Percentiles rank a stretch among this genome's conserved stretches.
phyloP scores from a whole-genome alignment of 768 basidiomycete species.

The Leucocoprinus leucothites region DNA sequence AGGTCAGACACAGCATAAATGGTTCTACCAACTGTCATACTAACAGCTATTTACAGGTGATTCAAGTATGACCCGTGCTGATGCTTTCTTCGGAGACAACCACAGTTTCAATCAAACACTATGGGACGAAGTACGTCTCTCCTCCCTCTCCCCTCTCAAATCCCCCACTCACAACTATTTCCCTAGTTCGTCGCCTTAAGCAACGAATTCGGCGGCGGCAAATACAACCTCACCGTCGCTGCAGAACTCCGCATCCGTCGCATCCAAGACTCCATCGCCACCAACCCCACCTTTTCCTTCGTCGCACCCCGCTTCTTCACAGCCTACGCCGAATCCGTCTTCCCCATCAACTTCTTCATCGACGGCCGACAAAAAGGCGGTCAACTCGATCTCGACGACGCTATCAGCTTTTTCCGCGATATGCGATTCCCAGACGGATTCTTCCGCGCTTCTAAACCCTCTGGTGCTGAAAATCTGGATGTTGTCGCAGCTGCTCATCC shows the following conservation, averaged over 20 bases:
- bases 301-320: slow-evolving; percentile 17
- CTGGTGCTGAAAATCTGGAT: slow-evolving; percentile 1
- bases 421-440: slow-evolving; percentile 15
- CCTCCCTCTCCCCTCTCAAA: background rate
- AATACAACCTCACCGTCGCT: slow-evolving; percentile 17
- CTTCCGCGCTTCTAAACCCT: slow-evolving; percentile 9
- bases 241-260: slow-evolving; percentile 15
- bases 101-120: slow-evolving; percentile 21
- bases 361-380: slow-evolving; percentile 15
- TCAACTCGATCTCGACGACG: slow-evolving; percentile 14
- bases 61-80: slow-evolving; percentile 15
- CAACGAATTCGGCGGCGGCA: slow-evolving; percentile 17
- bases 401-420: slow-evolving; percentile 17
- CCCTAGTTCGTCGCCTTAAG: slow-evolving; percentile 15
- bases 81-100: slow-evolving; percentile 19
- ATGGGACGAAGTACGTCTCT: slow-evolving; percentile 15
- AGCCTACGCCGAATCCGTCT: slow-evolving; percentile 18
- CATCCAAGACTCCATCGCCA: slow-evolving; percentile 19
- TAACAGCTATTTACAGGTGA: slow-evolving; percentile 5
- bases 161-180: background rate
- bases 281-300: slow-evolving; percentile 17
- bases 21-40: background rate
- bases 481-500: slow-evolving; percentile 12
- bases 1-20: background rate
- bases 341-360: slow-evolving; percentile 16